Base-by-base conservation (phyloP, 768 basidiomycete genomes). In the Termitomyces sp. region DNA sequence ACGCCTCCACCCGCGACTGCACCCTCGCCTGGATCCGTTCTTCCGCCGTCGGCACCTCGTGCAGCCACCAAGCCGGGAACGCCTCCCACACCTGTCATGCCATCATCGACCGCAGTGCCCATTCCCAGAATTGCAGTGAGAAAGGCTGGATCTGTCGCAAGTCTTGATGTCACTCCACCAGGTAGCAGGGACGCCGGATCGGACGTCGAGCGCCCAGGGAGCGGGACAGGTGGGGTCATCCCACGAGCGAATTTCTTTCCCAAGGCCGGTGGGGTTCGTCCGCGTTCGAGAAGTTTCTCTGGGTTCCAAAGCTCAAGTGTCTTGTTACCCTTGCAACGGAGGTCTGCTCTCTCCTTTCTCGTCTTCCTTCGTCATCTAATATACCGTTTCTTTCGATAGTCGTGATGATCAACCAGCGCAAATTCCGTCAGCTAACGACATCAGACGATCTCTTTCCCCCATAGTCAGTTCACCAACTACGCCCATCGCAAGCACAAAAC, bases 241-340 rank as follows among this genome's bases (percentile, higher is more conserved):
- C 84, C 80, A 0, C 68, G 86, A 14, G 74, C 85, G 0, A 84
- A 86, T 45, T 89, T 90, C 62, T 75, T 81, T 54, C 87, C 89
- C 0, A 77, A 77, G 53, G 73, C 72, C 9, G 73, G 75, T 7
- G 74, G 74, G 2, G 61, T 72, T 9, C 71, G 90, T 5, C 90
- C 90, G 5, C 68, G 88, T 48, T 90, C 87, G 21, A 71, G 87
- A 61, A 90, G 88, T 58, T 92, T 92, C 64, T 90, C 88, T 9
- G 85, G 81, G 2, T 85, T 90, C 67, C 79, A 82, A 49, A 71
- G 75, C 4, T 61, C 67, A 5, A 61, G 53, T 6, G 63, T 69
- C 1, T 58, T 65, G 15, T 42, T 66, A 35, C 68, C 71, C 14
- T 35, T 70, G 8, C 65, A 66, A 43, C 58, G 46, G 50, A 72